phyloP scores from a whole-genome alignment of 2,329 filamentous ascomycete species.

The Fusarium incarnatum region DNA sequence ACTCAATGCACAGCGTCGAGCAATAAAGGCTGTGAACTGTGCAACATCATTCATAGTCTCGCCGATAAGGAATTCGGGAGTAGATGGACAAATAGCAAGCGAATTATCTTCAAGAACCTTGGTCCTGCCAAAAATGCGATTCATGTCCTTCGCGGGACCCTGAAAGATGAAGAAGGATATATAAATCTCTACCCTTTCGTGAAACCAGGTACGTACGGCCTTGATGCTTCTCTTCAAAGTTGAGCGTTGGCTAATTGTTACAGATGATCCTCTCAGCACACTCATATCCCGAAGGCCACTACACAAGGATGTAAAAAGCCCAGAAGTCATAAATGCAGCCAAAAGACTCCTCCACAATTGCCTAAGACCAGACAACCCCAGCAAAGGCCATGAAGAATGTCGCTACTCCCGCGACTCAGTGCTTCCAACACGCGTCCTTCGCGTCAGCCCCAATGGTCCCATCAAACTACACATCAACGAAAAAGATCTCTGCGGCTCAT shows the following conservation, averaged over 20 bases:
- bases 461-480: background rate
- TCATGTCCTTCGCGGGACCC: fast-evolving
- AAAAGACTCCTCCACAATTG: background rate
- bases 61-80: fast-evolving
- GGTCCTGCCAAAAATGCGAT: fast-evolving
- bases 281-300: background rate
- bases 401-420: background rate
- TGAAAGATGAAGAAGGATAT: fast-evolving
- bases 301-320: background rate
- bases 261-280: background rate
- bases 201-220: fast-evolving
- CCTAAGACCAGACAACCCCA: fast-evolving
- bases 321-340: fast-evolving
- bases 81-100: fast-evolving
- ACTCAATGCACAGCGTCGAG: fast-evolving
- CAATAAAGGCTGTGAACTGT: background rate
- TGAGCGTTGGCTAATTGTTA: fast-evolving
- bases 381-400: background rate
- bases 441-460: fast-evolving
- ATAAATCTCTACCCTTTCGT: background rate
- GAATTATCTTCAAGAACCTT: fast-evolving
- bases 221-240: fast-evolving
- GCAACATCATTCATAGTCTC: fast-evolving
- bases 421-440: fast-evolving
- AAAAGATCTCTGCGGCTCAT: fast-evolving